Evolutionary conservation across 1,284 basidiomycete genomes (phyloP).

Genomic region (Ustilago xerochloae): DNA sequence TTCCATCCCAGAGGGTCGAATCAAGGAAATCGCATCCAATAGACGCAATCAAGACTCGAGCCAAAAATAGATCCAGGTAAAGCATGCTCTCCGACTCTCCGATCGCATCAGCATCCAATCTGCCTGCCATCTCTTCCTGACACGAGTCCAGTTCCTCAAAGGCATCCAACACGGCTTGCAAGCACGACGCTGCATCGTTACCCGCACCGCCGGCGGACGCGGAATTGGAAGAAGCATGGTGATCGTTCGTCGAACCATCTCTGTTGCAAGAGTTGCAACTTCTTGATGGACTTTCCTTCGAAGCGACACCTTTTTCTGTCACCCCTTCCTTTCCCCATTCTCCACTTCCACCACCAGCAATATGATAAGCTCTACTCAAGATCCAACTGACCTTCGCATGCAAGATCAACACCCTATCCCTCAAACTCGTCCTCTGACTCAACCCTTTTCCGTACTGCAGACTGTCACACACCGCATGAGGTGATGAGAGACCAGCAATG

Average conservation of each 20-base stretch:
- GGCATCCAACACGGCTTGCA: constrained; percentile 18
- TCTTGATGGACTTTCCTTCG: constrained; percentile 17
- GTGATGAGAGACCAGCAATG: constrained; percentile 21
- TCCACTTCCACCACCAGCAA: constrained; percentile 13
- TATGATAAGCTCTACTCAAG: constrained; percentile 37
- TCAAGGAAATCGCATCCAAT: constrained; percentile 40
- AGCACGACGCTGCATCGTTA: constrained; percentile 19
- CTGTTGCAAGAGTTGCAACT: constrained; percentile 26
- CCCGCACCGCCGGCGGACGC: background rate
- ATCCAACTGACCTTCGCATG: constrained; percentile 33
- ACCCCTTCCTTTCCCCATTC: constrained; percentile 17
- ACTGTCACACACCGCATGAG: constrained; percentile 31
- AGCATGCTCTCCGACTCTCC: constrained; percentile 38
- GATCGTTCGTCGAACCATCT: constrained; percentile 1
- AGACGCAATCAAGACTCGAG: constrained; percentile 28
- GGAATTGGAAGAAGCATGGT: no score
- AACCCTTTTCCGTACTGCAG: constrained; percentile 26
- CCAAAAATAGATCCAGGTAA: constrained; percentile 30
- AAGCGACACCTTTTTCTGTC: no score
- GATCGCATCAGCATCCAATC: constrained; percentile 24
- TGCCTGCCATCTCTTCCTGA: constrained; percentile 37
- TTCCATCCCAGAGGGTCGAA: constrained; percentile 43
- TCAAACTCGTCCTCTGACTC: constrained; percentile 25
- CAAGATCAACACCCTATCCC: constrained; percentile 29
- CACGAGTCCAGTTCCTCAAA: constrained; percentile 36